Percentiles rank a stretch among this genome's conserved stretches.
phyloP scores from a whole-genome alignment of 768 basidiomycete genomes.

The Pisolithus orientalis region DNA sequence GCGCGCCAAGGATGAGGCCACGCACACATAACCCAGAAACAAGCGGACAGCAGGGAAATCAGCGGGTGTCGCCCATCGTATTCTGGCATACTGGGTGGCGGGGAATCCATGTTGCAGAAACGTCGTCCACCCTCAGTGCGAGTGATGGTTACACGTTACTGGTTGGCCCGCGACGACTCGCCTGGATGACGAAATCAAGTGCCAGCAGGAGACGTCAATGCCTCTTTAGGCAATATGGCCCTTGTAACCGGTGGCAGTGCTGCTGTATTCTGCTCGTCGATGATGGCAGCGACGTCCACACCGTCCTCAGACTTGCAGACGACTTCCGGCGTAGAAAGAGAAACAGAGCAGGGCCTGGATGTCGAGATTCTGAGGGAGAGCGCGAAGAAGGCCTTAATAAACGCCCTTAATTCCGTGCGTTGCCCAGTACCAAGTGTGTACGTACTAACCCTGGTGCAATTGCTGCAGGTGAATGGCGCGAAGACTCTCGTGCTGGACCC shows the following conservation, averaged over 20 bases:
- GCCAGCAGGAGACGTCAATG: slow-evolving; percentile 4
- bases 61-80: slow-evolving; percentile 57
- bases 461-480: slow-evolving; percentile 72
- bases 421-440: neutral
- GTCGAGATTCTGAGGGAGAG: slow-evolving; percentile 68
- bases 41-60: slow-evolving; percentile 70
- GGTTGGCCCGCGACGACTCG: neutral
- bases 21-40: slow-evolving; percentile 80
- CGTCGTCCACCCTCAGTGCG: neutral
- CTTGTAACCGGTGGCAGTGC: slow-evolving; percentile 27
- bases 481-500: slow-evolving; percentile 96
- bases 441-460: neutral
- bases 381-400: slow-evolving; percentile 73
- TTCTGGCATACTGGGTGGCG: slow-evolving; percentile 8
- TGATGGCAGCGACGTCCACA: slow-evolving; percentile 23
- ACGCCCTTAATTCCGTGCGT: slow-evolving; percentile 75
- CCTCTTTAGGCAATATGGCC: neutral
- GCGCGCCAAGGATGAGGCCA: slow-evolving; percentile 13
- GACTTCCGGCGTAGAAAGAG: slow-evolving; percentile 24
- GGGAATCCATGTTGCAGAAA: slow-evolving; percentile 17
- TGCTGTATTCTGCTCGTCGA: slow-evolving; percentile 1
- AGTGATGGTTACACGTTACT: neutral
- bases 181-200: slow-evolving; percentile 1
- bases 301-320: slow-evolving; percentile 32
- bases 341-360: slow-evolving; percentile 43